Base-by-base conservation (phyloP, 2,329 filamentous ascomycete species). In the Aspergillus sojae region DNA sequence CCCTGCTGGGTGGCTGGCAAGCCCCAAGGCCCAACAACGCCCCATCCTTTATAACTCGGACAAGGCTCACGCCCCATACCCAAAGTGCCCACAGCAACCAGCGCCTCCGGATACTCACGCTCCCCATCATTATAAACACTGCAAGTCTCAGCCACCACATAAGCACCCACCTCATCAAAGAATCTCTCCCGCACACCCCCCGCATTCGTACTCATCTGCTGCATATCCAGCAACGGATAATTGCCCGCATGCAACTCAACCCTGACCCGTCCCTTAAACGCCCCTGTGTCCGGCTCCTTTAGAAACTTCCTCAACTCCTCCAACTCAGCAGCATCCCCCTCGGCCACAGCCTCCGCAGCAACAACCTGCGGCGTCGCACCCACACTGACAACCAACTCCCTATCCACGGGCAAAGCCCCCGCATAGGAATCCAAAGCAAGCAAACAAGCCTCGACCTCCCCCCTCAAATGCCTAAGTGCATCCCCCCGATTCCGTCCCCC, bases 291-390 rank as follows among this genome's bases (percentile, higher is more conserved):
- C 2, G 68, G 60, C 32, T 64, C 62, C 7, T 59, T 60, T 67
- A 72, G 58, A 71, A 79, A 64, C 81, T 75, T 36, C 50, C 59
- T 69, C 50, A 74, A 48, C 11, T 63, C 60, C 16, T 50, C 26
- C 0, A 67, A 63, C 11, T 72, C 12, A 69, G 30, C 88, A 77
- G 30, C 81, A 45, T 53, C 19, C 14, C 61, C 70, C 62, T 64
- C 43, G 14, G 83, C 71, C 5, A 88, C 79, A 68, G 91, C 88
- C 71, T 91, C 87, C 30, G 89, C 81, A 11, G 88, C 84, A 0
- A 88, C 88, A 1, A 89, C 87, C 0, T 91, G 93, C 0, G 92
- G 92, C 21, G 91, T 92, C 0, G 92, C 91, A 6, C 92, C 92
- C 0, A 93, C 88, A 0, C 89, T 91, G 3, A 94, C 80, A 0